phyloP scores from a whole-genome alignment of 306 rosid species.

The Corylus heterophylla region DNA sequence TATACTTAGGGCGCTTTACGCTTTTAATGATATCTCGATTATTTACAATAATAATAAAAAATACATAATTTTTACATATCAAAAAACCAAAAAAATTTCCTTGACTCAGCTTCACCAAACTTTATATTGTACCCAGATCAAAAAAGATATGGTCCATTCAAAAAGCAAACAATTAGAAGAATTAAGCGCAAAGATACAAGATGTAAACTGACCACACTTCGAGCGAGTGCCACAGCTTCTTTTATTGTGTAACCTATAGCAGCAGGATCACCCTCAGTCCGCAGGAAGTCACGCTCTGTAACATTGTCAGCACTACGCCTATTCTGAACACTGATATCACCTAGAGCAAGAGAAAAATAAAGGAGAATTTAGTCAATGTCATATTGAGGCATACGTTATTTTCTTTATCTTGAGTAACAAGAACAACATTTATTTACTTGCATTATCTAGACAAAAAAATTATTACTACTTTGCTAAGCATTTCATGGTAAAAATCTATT shows the following conservation, averaged over 20 bases:
- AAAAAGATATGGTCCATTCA: conserved; percentile 5
- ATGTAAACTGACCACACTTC: conserved; percentile 80
- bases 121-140: conserved; percentile 18
- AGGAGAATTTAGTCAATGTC: not conserved
- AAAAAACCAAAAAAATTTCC: conserved; percentile 5
- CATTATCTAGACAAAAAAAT: not conserved
- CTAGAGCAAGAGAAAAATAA: conserved; percentile 17
- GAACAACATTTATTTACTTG: conserved; percentile 1
- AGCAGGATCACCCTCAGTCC: conserved; percentile 90
- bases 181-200: conserved; percentile 4
- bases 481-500: not conserved
- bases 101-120: conserved; percentile 16
- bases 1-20: too few relatives aligned
- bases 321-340: conserved; percentile 22
- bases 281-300: conserved; percentile 74
- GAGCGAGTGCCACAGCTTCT: conserved; percentile 80
- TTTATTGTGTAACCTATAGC: conserved; percentile 91
- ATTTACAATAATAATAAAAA: too few relatives aligned
- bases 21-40: too few relatives aligned
- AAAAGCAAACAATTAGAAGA: conserved; percentile 1
- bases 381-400: not conserved
- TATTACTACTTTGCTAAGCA: not conserved
- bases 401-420: not conserved
- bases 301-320: conserved; percentile 43
- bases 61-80: not conserved